phyloP scores from a whole-genome alignment of 2,329 filamentous ascomycete genomes.

The Diplocarpon mali region DNA sequence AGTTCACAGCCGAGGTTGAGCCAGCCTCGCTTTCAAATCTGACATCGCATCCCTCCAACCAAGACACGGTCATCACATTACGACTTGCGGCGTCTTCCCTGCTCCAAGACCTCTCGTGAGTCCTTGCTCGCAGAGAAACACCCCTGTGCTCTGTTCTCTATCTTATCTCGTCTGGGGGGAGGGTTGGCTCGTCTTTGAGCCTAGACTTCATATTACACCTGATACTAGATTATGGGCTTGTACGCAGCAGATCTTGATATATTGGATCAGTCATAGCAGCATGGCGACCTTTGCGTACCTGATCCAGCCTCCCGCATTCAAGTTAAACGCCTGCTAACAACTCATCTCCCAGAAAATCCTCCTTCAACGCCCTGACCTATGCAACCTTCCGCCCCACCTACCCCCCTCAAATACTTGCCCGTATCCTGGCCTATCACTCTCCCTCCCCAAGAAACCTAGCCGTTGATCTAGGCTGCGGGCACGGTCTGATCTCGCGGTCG shows the following conservation, averaged over 20 bases:
- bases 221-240: too few species aligned
- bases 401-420: constrained; percentile 41
- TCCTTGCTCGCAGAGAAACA: too few species aligned
- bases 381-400: constrained; percentile 50
- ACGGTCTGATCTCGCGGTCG: constrained; percentile 44
- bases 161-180: too few species aligned
- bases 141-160: too few species aligned
- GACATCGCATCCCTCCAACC: too few species aligned
- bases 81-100: too few species aligned
- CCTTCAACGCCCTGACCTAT: constrained; percentile 46
- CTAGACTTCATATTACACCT: too few species aligned
- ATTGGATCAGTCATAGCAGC: not conserved
- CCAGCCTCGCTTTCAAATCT: too few species aligned
- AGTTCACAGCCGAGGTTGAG: too few species aligned
- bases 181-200: too few species aligned
- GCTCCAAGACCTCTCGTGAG: too few species aligned
- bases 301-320: constrained; percentile 1
- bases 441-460: constrained; percentile 35
- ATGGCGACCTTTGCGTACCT: constrained; percentile 40
- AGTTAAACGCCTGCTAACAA: constrained; percentile 2
- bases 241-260: not conserved
- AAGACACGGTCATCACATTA: too few species aligned
- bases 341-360: constrained; percentile 34
- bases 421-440: constrained; percentile 45
- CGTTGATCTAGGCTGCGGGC: constrained; percentile 54